Base-by-base conservation (phyloP, 257 asterid species). In the Salvia miltiorrhiza region DNA sequence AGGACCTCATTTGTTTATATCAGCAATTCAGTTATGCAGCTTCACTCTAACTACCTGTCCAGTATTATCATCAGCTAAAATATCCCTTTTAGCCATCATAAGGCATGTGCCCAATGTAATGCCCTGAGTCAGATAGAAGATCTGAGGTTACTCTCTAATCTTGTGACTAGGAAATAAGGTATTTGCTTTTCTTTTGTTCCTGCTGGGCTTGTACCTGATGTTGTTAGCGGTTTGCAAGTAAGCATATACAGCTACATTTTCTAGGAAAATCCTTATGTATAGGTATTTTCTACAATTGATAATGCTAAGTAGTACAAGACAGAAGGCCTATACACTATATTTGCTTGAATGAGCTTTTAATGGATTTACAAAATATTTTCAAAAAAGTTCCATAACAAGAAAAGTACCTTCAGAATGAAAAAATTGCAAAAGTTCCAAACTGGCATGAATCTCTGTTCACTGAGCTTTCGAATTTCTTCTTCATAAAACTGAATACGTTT, bases 351-450 rank as follows among this genome's bases (percentile, higher is more conserved):
- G 68, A 65, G 49, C 32, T 63, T 33, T 20, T 43, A 26, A 24
- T 32, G 5, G 59, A 30, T 19, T 55, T 10, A 13, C 49, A 20
- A 47, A 60, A 58, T 20, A 52, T 9, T 11, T 52, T 58, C 21
- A 21, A 19, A 45, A 37, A 9, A 52, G n/a, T n/a, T 43, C 24
- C 37, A 59, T 71, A 69, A 67, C 50, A 55, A 63, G 33, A 62
- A 14, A 73, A 45, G 63, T 67, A 81, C 97, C 97, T 91, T 94
- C 57, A 94, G 82, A 76, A 94, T 89, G 76, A 91, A 94, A 75
- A 94, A 94, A 74, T 94, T 94, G 79, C 96, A 91, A 83, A 94
- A 94, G 83, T 89, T 94, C 99, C 99, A 94, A 74, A 94, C 81
- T 67, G 97, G 99, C 95, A 86, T 82, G 81, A 94, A 89, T 49